Percentiles rank a stretch among this genome's conserved stretches.
Conservation (phyloP, 495 filamentous ascomycete genomes). For the Penicillium ochrochloron region DNA sequence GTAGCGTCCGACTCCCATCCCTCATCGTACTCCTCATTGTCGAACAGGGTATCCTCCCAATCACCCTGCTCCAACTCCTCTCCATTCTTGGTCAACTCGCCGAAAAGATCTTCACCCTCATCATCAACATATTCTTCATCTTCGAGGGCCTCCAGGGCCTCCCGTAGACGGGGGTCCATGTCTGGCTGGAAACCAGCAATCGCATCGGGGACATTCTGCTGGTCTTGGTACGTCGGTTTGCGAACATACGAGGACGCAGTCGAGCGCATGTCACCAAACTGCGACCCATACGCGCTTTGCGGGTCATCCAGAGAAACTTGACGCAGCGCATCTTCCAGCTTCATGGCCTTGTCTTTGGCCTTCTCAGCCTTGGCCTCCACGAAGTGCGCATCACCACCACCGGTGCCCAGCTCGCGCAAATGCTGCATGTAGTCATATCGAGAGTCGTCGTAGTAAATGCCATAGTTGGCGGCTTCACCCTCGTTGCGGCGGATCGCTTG, state of each 20-base stretch:
- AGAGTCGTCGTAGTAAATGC: constrained; percentile 86
- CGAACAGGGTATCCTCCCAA: constrained; percentile 63
- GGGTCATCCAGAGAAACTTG: constrained; percentile 62
- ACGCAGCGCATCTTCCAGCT: constrained; percentile 80
- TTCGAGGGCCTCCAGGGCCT: constrained; percentile 92
- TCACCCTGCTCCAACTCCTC: constrained; percentile 72
- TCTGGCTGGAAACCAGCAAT: constrained; percentile 94
- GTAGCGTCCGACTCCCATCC: constrained; percentile 97
- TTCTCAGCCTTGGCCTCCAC: constrained; percentile 67
- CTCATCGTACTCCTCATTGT: constrained; percentile 68
- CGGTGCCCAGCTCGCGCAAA: constrained; percentile 79
- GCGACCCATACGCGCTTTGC: constrained; percentile 49
- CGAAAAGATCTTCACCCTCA: constrained; percentile 77
- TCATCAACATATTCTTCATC: constrained; percentile 97
- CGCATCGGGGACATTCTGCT: constrained; percentile 89
- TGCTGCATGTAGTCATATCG: constrained; percentile 99
- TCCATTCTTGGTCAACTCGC: constrained; percentile 71
- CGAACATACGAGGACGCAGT: constrained; percentile 68
- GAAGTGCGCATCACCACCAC: constrained; percentile 66
- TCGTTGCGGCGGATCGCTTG: constrained; percentile 80
- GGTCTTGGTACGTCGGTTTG: constrained; percentile 83
- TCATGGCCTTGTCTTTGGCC: constrained; percentile 68
- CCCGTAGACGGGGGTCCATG: constrained; percentile 93
- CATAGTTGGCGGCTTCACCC: constrained; percentile 93
- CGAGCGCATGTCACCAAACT: constrained; percentile 45